These are phyloP conservation scores for Suillus plorans DNA, from an alignment of 768 basidiomycete genomes.

Conservation along the genomic window DNA sequence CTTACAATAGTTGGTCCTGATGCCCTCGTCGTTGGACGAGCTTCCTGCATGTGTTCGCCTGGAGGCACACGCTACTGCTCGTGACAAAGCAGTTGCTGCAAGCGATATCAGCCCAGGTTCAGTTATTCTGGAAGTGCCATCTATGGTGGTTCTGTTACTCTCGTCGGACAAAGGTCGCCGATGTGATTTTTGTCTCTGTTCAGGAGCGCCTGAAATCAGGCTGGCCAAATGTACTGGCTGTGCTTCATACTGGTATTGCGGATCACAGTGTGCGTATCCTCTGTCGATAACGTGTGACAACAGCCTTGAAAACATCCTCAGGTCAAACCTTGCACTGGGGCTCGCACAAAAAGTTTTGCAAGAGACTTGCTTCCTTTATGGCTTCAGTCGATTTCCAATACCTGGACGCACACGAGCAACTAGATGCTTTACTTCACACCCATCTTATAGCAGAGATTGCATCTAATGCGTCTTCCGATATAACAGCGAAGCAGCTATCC, in stretches of 20 bases:
- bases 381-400: constrained; percentile 46
- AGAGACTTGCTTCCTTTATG: constrained; percentile 45
- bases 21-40: not conserved
- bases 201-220: constrained; percentile 24
- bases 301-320: constrained; percentile 28
- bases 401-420: constrained; percentile 51
- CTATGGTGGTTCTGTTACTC: constrained; percentile 51
- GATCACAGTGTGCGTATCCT: constrained; percentile 51
- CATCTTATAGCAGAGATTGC: constrained; percentile 51
- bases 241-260: constrained; percentile 74
- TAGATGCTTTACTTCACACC: constrained; percentile 65
- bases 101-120: constrained; percentile 43
- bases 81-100: constrained; percentile 50
- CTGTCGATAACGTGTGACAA: constrained; percentile 3
- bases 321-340: constrained; percentile 74
- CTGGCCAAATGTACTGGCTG: constrained; percentile 67
- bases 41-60: constrained; percentile 29
- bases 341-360: constrained; percentile 70
- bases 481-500: constrained; percentile 27
- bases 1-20: not conserved
- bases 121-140: constrained; percentile 42
- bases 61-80: constrained; percentile 45
- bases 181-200: constrained; percentile 64
- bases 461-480: constrained; percentile 15
- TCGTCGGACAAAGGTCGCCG: constrained; percentile 57